phyloP scores from a whole-genome alignment of 2,329 filamentous ascomycete genomes.

The Penicillium sp. region DNA sequence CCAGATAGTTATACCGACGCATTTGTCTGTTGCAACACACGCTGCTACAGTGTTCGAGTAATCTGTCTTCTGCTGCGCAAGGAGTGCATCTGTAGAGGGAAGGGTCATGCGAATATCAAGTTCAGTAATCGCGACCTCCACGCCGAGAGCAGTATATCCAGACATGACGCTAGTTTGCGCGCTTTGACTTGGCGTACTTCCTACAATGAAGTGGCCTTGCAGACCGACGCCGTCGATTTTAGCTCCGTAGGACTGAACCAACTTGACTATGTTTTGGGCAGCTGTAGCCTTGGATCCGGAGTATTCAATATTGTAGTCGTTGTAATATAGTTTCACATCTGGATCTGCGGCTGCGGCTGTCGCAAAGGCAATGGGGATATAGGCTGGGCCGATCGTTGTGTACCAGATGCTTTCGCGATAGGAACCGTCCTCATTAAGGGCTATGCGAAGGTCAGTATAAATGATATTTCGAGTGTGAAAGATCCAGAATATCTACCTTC shows the following conservation, averaged over 20 bases:
- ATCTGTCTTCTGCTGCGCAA: constrained; percentile 37
- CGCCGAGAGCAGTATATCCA: constrained; percentile 41
- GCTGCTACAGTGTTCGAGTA: constrained; percentile 36
- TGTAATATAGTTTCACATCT: constrained; percentile 49
- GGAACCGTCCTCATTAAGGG: constrained; percentile 52
- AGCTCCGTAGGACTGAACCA: constrained; percentile 42
- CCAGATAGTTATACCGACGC: constrained; percentile 45
- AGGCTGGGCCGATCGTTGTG: constrained; percentile 49
- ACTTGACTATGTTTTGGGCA: constrained; percentile 43
- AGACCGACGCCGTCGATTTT: constrained; percentile 56
- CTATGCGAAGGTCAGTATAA: constrained; percentile 18
- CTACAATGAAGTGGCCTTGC: constrained; percentile 46
- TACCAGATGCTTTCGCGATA: constrained; percentile 49
- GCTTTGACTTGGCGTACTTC: constrained; percentile 45
- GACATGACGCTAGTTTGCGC: constrained; percentile 45
- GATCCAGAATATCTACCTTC: constrained; percentile 30
- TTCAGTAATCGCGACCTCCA: constrained; percentile 49
- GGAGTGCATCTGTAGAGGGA: constrained; percentile 29
- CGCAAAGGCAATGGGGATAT: constrained; percentile 52
- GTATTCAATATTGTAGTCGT: constrained; percentile 50
- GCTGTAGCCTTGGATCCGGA: constrained; percentile 40
- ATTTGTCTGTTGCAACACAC: constrained; percentile 34
- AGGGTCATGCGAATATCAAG: constrained; percentile 55
- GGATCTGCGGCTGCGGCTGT: constrained; percentile 64
- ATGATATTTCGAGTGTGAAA: neutral